Conservation (phyloP, 768 basidiomycete species). For the Trametes cinnabarina region DNA sequence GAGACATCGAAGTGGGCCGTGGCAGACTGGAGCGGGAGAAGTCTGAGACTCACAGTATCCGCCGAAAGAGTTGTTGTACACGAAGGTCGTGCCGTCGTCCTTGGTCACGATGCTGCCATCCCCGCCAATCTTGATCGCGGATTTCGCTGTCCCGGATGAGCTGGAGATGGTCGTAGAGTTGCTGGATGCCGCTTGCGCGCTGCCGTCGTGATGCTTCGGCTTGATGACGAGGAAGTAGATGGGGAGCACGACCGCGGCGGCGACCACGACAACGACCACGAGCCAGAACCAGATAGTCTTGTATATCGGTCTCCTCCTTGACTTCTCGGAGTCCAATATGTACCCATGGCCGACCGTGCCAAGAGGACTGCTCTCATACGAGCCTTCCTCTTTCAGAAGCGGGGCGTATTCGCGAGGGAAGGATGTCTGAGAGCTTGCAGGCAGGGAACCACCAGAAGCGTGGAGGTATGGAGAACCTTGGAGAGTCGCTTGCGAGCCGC, state of each 20-base stretch:
- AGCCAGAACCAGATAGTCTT: constrained; percentile 32
- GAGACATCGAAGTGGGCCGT: neutral
- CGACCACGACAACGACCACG: constrained; percentile 38
- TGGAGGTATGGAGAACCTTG: neutral
- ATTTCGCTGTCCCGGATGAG: constrained; percentile 6
- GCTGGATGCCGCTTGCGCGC: neutral
- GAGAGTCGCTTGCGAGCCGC: constrained; percentile 3
- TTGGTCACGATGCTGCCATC: constrained; percentile 73
- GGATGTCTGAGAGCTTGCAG: neutral
- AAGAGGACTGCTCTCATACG: constrained; percentile 2
- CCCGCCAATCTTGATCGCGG: constrained; percentile 60
- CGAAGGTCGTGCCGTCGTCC: constrained; percentile 83
- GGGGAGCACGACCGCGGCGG: constrained; percentile 58
- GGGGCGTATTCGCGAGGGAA: constrained; percentile 6
- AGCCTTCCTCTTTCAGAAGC: neutral
- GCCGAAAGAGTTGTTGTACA: constrained; percentile 78
- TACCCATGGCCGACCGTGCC: constrained; percentile 45
- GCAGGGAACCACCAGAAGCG: neutral
- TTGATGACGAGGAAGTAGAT: constrained; percentile 63
- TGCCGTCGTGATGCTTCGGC: constrained; percentile 30
- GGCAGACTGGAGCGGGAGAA: no score
- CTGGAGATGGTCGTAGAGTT: constrained; percentile 2
- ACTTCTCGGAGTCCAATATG: constrained; percentile 36
- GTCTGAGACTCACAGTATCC: constrained; percentile 75
- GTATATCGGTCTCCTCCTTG: constrained; percentile 34